Evolutionary conservation across 306 rosid genomes (phyloP), one percentile per base, ranked within the genome.

Genomic region (Vigna angularis): DNA sequence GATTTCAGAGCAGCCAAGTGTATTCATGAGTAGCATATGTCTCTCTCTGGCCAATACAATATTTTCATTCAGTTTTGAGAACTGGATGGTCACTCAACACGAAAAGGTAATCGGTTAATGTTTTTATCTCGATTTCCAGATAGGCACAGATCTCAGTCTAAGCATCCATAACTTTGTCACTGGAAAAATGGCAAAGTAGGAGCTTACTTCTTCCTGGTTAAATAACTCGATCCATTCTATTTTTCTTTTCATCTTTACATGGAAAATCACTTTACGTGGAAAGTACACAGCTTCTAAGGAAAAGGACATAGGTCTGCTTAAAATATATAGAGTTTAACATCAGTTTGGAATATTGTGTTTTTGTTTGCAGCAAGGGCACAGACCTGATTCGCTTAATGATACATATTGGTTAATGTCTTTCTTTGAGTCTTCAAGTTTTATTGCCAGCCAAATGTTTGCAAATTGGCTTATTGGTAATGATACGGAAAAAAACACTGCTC

Each of bases 401-500:
- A 87, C 93, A 24, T 93, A 87, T 90, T 95, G 99, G 99, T 83
- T 93, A 67, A 95, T 95, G 98, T 86, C 87, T 82, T 85, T 90
- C 79, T 90, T 87, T 84, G 97, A 95, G 90, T 85, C 96, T 10
- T 91, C 89, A 11, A 93, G 89, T 69, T 86, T 83, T 76, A 86
- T 95, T 81, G 97, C 90, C 81, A 89, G 95, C 89, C 99, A 95
- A 83, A 76, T 90, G 79, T 83, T 95, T 90, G 88, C 92, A 72
- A 93, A 95, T 85, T 89, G 97, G 93, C 85, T 93, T 72, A 64
- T 93, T 61, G 93, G 83, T 66, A 72, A 90, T 84, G 78, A 75
- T 72, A 70, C 49, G 18, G 84, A 73, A 81, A 86, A 67, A 75
- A 91, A 34, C 72, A 62, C 86, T 28, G 61, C 86, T 81, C 89